These are phyloP conservation scores for Gentiana dahurica DNA, from an alignment of 257 asterid genomes.

Conservation along the genomic window DNA sequence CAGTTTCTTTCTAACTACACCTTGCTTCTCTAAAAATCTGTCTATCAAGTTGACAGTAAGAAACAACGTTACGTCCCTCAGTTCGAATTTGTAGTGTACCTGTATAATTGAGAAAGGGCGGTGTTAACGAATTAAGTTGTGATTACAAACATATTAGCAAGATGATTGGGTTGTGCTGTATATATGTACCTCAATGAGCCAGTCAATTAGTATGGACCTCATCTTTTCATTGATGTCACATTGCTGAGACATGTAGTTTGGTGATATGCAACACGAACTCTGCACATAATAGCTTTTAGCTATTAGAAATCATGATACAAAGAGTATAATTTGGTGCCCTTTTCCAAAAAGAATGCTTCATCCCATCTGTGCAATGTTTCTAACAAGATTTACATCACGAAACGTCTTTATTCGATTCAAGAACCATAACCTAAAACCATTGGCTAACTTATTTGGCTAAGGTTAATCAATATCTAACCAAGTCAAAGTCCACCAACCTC, in stretches of 20 bases:
- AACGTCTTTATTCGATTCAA: too few species aligned
- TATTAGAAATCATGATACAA: too few species aligned
- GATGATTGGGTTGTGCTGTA: background rate
- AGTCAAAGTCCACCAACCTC: conserved; percentile 39
- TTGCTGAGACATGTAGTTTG: conserved; percentile 71
- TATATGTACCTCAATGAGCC: conserved; percentile 73
- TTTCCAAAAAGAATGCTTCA: too few species aligned
- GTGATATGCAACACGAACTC: conserved; percentile 68
- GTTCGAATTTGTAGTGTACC: conserved; percentile 96
- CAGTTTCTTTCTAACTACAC: conserved; percentile 67
- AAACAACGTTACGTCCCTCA: conserved; percentile 72
- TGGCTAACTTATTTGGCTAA: background rate
- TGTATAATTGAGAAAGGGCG: conserved; percentile 14
- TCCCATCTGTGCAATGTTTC: too few species aligned
- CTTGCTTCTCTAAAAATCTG: conserved; percentile 67
- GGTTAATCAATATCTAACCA: too few species aligned
- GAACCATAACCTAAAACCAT: too few species aligned
- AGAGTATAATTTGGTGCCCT: too few species aligned
- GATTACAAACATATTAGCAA: background rate
- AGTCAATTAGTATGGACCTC: conserved; percentile 85
- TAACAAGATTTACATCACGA: too few species aligned
- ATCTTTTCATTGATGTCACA: conserved; percentile 73
- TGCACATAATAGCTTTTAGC: conserved; percentile 14
- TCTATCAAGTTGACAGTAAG: conserved; percentile 77
- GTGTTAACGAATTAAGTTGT: background rate